Evolutionary conservation across 148 eudicot genomes (phyloP).

Genomic region (Simmondsia chinensis): DNA sequence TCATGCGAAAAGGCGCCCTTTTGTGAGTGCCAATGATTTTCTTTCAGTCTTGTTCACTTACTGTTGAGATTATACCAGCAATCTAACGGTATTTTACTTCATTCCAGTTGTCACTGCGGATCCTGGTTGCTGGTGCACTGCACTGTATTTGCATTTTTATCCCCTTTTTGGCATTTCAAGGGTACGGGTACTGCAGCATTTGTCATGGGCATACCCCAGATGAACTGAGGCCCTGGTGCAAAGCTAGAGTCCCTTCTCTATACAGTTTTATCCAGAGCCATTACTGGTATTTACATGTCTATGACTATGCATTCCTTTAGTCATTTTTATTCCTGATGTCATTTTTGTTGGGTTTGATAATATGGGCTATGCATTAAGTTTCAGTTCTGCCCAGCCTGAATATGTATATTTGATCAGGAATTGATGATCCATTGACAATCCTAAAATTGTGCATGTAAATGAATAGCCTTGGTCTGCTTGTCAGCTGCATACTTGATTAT

Average conservation of each 20-base stretch:
- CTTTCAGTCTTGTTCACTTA: not conserved
- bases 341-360: no score
- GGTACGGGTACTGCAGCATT: slow-evolving; percentile 71
- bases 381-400: no score
- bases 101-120: slow-evolving; percentile 45
- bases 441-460: no score
- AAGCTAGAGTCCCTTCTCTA: slow-evolving; percentile 59
- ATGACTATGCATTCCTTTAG: no score
- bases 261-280: slow-evolving; percentile 87
- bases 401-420: no score
- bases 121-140: slow-evolving; percentile 48
- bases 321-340: no score
- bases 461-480: no score
- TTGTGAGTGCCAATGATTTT: slow-evolving; percentile 39
- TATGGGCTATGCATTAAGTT: no score
- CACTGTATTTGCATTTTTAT: slow-evolving; percentile 43
- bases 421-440: no score
- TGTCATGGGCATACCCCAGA: slow-evolving; percentile 45
- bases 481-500: no score
- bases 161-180: slow-evolving; percentile 82
- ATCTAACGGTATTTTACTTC: not conserved
- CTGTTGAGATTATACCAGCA: slow-evolving; percentile 1
- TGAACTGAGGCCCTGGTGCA: slow-evolving; percentile 89
- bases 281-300: slow-evolving; percentile 60
- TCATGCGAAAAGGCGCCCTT: slow-evolving; percentile 25